Conservation (phyloP, 2,329 filamentous ascomycete species). For the Orbilia ellipsospora region DNA sequence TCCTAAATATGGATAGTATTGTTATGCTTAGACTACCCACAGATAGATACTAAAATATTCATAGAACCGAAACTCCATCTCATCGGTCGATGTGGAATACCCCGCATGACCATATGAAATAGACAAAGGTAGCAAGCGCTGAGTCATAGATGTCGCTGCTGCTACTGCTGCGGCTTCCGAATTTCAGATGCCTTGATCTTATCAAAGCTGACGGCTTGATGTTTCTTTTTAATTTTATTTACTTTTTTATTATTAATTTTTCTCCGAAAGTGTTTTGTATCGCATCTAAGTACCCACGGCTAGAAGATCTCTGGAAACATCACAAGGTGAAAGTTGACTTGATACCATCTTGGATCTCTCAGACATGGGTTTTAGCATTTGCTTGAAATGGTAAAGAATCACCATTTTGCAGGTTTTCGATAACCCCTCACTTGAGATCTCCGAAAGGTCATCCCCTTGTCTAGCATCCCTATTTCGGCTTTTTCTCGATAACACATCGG, state of each 20-base stretch:
- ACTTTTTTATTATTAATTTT: too few relatives aligned
- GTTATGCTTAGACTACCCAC: not conserved
- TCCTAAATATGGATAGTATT: conserved; percentile 3
- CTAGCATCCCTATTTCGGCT: not conserved
- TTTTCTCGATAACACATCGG: too few relatives aligned
- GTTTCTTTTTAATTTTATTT: too few relatives aligned
- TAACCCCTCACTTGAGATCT: conserved; percentile 13
- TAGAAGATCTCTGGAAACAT: too few relatives aligned
- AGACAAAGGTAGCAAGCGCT: not conserved
- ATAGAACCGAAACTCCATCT: not conserved
- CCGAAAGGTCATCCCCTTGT: not conserved
- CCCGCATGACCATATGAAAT: conserved; percentile 20
- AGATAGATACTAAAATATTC: too few relatives aligned
- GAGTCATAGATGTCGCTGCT: conserved; percentile 11
- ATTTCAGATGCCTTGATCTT: not conserved
- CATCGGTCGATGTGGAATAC: conserved; percentile 9
- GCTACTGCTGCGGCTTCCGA: not conserved
- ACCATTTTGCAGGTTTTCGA: too few relatives aligned
- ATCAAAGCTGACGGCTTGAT: too few relatives aligned
- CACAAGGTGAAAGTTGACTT: too few relatives aligned
- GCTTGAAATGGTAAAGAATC: conserved; percentile 1
- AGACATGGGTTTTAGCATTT: not conserved
- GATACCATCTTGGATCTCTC: too few relatives aligned
- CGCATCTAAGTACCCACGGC: too few relatives aligned
- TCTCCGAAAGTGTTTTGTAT: too few relatives aligned